Percentiles rank a stretch among this genome's conserved stretches.
Conservation (phyloP, 2,329 filamentous ascomycete species). For the Corniculantispora saksenae region DNA sequence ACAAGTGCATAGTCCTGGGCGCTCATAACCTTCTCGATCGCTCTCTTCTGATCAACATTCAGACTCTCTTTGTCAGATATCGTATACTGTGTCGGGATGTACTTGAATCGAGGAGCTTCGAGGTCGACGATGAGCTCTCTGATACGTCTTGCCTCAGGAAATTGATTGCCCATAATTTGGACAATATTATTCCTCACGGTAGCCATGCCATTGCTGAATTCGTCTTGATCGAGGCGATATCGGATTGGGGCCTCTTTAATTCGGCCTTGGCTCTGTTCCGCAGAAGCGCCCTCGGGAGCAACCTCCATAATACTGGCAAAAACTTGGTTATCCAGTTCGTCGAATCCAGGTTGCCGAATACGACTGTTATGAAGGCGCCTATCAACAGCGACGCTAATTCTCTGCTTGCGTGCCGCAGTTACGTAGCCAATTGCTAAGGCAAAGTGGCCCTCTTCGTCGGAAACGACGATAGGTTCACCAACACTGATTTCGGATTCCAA, state of each 20-base stretch:
- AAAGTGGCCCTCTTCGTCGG: constrained; percentile 93
- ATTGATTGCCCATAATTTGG: constrained; percentile 81
- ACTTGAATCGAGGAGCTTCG: constrained; percentile 71
- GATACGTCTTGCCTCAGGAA: constrained; percentile 70
- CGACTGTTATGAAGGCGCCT: constrained; percentile 84
- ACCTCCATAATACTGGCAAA: constrained; percentile 94
- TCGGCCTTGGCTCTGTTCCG: constrained; percentile 53
- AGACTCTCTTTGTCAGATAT: constrained; percentile 66
- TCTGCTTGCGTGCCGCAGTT: constrained; percentile 70
- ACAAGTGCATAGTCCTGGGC: constrained; percentile 96
- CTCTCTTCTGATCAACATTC: constrained; percentile 83
- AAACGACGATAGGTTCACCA: constrained; percentile 94
- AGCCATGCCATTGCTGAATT: constrained; percentile 98
- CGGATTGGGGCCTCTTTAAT: constrained; percentile 58
- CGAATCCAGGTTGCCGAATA: constrained; percentile 72
- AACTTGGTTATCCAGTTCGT: constrained; percentile 75
- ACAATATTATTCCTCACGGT: constrained; percentile 91
- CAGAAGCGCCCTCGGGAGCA: constrained; percentile 52
- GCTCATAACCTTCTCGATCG: constrained; percentile 93
- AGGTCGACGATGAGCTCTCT: constrained; percentile 80
- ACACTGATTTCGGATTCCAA: constrained; percentile 83
- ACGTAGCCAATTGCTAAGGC: constrained; percentile 92
- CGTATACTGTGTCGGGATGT: constrained; percentile 62
- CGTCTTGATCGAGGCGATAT: constrained; percentile 94
- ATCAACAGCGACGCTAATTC: constrained; percentile 88